A percentile compares a stretch with the other conserved stretches of the same genome.
These are phyloP conservation scores for Vachellia collinsii DNA, from an alignment of 306 rosid species.

Conservation along the genomic window DNA sequence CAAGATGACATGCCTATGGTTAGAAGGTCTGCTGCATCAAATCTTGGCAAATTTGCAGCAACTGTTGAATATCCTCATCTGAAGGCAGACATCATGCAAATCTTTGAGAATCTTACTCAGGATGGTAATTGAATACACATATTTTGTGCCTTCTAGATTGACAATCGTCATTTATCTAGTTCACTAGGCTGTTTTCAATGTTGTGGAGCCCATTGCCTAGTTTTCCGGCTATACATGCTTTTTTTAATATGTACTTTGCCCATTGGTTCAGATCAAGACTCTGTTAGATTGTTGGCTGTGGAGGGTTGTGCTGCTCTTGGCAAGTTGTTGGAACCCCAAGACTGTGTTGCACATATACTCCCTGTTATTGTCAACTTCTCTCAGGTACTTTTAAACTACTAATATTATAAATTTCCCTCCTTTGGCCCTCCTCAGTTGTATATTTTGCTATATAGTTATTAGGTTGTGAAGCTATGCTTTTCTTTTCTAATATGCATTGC, in stretches of 20 bases:
- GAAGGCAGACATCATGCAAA: conserved; percentile 84
- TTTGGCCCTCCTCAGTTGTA: background rate
- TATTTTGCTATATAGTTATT: conserved; percentile 1
- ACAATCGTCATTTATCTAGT: conserved; percentile 22
- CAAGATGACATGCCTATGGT: conserved; percentile 99
- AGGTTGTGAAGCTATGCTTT: conserved; percentile 12
- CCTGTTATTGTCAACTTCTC: conserved; percentile 96
- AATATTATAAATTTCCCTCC: background rate
- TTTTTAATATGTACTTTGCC: conserved; percentile 21
- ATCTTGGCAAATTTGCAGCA: conserved; percentile 94
- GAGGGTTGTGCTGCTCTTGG: conserved; percentile 99
- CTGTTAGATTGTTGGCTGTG: conserved; percentile 93
- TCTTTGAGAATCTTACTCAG: conserved; percentile 95
- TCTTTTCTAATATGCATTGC: conserved; percentile 6
- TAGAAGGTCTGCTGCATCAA: conserved; percentile 98
- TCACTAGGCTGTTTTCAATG: conserved; percentile 9
- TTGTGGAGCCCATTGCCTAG: conserved; percentile 29
- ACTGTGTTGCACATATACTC: conserved; percentile 90
- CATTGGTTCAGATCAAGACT: conserved; percentile 82
- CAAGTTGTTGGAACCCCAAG: conserved; percentile 90
- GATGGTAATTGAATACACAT: conserved; percentile 62
- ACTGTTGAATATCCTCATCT: conserved; percentile 88
- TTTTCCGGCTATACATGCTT: conserved; percentile 1
- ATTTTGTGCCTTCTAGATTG: conserved; percentile 16
- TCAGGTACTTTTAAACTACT: conserved; percentile 60